Evolutionary conservation across 371 early-diverging fungal species (phyloP).

Genomic region (Apophysomyces elegans): DNA sequence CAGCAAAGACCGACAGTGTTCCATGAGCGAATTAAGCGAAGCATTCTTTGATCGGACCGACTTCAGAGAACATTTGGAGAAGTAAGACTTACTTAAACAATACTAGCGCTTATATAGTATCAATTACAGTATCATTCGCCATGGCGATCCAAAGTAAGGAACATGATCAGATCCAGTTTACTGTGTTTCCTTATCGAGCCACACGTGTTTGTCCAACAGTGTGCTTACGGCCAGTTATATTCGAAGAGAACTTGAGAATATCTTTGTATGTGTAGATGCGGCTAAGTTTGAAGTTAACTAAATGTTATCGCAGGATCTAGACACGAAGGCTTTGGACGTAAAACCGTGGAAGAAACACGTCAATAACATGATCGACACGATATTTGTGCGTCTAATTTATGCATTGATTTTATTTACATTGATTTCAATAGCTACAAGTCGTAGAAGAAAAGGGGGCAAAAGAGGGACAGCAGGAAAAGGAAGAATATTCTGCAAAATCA

Average conservation of each 20-base stretch:
- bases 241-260: conserved; percentile 4
- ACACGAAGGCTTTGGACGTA: conserved; percentile 24
- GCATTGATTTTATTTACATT: neutral
- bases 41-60: neutral
- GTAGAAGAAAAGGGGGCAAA: conserved; percentile 13
- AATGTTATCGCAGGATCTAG: conserved; percentile 19
- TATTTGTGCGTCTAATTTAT: conserved; percentile 16
- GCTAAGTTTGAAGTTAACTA: neutral
- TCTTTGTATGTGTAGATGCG: neutral
- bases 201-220: conserved; percentile 11
- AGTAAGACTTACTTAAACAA: neutral
- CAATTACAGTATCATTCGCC: conserved; percentile 16
- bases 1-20: no score
- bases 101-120: neutral
- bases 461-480: conserved; percentile 16
- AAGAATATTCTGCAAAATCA: neutral
- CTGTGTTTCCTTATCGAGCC: neutral
- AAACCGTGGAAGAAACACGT: conserved; percentile 33
- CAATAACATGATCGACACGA: conserved; percentile 28
- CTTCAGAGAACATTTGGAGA: conserved; percentile 2
- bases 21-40: conserved; percentile 11
- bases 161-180: neutral
- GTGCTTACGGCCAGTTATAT: conserved; percentile 11
- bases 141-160: conserved; percentile 25
- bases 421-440: neutral